Evolutionary conservation across 83 land plant species (phyloP).

Genomic region (Picea abies): DNA sequence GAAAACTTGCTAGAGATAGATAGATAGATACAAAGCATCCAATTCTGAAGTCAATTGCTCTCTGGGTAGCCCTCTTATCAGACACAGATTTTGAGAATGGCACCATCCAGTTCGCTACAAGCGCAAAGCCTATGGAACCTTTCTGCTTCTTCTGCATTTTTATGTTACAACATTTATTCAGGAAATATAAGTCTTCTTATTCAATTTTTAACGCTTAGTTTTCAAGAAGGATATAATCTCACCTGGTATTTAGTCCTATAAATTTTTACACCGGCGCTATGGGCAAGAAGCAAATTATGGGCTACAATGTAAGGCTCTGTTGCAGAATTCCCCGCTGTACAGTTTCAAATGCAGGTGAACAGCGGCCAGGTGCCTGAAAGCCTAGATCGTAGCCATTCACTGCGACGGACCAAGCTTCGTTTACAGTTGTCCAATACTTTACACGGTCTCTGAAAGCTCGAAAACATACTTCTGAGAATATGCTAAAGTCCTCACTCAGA

Average conservation of each 20-base stretch:
- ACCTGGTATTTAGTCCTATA: constrained; percentile 40
- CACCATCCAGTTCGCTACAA: constrained; percentile 19
- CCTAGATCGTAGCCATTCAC: constrained; percentile 30
- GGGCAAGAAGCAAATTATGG: constrained; percentile 25
- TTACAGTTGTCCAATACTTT: constrained; percentile 57
- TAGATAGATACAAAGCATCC: constrained; percentile 22
- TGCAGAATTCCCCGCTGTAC: constrained; percentile 34
- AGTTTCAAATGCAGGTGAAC: constrained; percentile 52
- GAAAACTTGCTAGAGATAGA: neutral
- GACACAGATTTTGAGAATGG: constrained; percentile 22
- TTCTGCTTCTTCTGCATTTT: constrained; percentile 31
- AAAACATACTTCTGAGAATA: constrained; percentile 48
- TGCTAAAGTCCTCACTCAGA: constrained; percentile 47
- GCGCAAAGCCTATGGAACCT: constrained; percentile 33
- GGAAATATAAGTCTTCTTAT: too few relatives aligned
- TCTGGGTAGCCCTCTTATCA: constrained; percentile 26
- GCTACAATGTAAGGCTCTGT: constrained; percentile 32
- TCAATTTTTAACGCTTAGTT: too few relatives aligned
- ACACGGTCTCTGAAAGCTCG: constrained; percentile 51
- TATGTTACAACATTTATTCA: neutral
- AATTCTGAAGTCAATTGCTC: constrained; percentile 31
- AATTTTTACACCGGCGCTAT: constrained; percentile 28
- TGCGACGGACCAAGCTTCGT: constrained; percentile 40
- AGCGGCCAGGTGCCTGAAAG: constrained; percentile 39
- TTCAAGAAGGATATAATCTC: neutral